Percentiles rank a stretch among this genome's conserved stretches.
Evolutionary conservation across 495 filamentous ascomycete genomes (phyloP).

Genomic region (Baudoinia panamericana): DNA sequence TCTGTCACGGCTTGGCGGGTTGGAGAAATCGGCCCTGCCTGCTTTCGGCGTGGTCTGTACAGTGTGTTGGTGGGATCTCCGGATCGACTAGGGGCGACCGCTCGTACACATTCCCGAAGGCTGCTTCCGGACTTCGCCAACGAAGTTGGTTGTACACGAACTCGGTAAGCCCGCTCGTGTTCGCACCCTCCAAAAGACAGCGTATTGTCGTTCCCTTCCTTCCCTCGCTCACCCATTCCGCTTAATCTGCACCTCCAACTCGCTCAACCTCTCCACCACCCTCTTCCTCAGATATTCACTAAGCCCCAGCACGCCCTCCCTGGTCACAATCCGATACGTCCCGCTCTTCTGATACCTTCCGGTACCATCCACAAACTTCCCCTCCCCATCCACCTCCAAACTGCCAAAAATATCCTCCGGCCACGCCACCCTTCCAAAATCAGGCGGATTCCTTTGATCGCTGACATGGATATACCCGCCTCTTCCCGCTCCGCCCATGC

Average conservation of each 20-base stretch:
- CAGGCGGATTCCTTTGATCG: conserved; percentile 67
- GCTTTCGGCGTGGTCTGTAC: too few relatives aligned
- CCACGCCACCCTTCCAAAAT: conserved; percentile 79
- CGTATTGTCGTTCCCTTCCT: background rate
- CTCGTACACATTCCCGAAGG: too few relatives aligned
- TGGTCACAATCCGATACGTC: conserved; percentile 56
- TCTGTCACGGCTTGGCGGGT: too few relatives aligned
- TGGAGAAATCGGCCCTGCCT: too few relatives aligned
- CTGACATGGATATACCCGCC: conserved; percentile 88
- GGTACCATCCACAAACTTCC: conserved; percentile 50
- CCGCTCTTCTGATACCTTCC: conserved; percentile 52
- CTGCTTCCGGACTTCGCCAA: too few relatives aligned
- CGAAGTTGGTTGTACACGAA: too few relatives aligned
- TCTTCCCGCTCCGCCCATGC: conserved; percentile 64
- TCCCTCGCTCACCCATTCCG: conserved; percentile 1
- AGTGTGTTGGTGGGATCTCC: too few relatives aligned
- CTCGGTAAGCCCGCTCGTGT: too few relatives aligned
- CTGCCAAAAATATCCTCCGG: conserved; percentile 92
- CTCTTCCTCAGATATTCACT: conserved; percentile 45
- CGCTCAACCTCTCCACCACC: conserved; percentile 36
- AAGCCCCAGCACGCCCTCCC: conserved; percentile 53
- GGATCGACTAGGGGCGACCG: too few relatives aligned
- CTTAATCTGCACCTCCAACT: conserved; percentile 17
- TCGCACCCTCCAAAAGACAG: background rate
- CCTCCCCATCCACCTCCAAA: conserved; percentile 65